Evolutionary conservation across 23 red algal species (phyloP).

Genomic region (Cyanidioschyzon merolae): DNA sequence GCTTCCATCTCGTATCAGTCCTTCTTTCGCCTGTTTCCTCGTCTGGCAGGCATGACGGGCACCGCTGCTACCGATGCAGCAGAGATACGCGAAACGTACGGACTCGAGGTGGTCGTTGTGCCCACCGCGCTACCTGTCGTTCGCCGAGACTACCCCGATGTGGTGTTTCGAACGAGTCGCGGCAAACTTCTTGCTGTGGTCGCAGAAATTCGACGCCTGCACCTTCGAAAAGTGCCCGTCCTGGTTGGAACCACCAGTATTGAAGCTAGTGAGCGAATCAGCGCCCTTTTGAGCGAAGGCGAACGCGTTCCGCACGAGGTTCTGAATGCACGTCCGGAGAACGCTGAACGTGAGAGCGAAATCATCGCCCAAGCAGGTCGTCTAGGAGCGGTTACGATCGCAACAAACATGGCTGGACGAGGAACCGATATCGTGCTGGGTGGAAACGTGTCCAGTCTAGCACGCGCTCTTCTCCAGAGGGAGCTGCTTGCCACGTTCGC

Average conservation of each 20-base stretch:
- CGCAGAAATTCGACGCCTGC: slow-evolving; percentile 63
- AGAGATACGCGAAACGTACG: slow-evolving; percentile 59
- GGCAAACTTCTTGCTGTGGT: slow-evolving; percentile 73
- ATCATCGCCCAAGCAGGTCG: slow-evolving; percentile 88
- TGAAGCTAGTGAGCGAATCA: slow-evolving; percentile 68
- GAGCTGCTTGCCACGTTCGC: slow-evolving; percentile 17
- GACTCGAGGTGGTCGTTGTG: slow-evolving; percentile 47
- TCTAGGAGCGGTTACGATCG: slow-evolving; percentile 69
- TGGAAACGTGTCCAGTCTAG: slow-evolving; percentile 62
- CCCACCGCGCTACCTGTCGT: slow-evolving; percentile 91
- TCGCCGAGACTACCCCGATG: slow-evolving; percentile 90
- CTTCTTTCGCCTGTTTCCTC: slow-evolving; percentile 74
- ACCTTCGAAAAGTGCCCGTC: slow-evolving; percentile 48
- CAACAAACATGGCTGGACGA: slow-evolving; percentile 97
- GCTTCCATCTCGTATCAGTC: slow-evolving; percentile 87
- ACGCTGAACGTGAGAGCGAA: slow-evolving; percentile 67
- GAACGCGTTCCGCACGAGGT: slow-evolving; percentile 85
- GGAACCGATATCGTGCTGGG: slow-evolving; percentile 97
- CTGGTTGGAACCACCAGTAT: slow-evolving; percentile 91
- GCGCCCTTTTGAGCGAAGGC: slow-evolving; percentile 15
- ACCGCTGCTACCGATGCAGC: slow-evolving; percentile 68
- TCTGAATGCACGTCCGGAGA: slow-evolving; percentile 81
- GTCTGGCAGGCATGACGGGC: slow-evolving; percentile 91
- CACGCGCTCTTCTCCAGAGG: slow-evolving; percentile 38
- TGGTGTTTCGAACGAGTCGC: slow-evolving; percentile 63